Percentiles rank a stretch among this genome's conserved stretches.
phyloP scores from a whole-genome alignment of 1,284 basidiomycete genomes.

The Cystobasidium sp. region DNA sequence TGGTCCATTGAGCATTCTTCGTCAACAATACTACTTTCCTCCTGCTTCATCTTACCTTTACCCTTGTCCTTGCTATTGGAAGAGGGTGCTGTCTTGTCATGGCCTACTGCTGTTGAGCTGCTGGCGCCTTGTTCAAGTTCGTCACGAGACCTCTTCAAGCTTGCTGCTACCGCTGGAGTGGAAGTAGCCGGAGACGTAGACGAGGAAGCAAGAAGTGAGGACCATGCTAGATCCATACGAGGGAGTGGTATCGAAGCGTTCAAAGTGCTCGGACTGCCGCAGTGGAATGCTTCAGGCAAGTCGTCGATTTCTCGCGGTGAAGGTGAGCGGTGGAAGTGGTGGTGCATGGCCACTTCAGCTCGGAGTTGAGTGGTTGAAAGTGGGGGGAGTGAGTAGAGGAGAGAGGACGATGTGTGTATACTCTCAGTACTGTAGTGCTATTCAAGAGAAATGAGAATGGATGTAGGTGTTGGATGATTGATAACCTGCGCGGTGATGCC shows the following conservation, averaged over 20 bases:
- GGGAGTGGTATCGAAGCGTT: slow-evolving; percentile 1
- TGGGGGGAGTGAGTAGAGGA: neutral
- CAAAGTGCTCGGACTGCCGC: neutral
- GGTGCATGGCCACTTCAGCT: neutral
- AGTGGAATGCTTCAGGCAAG: slow-evolving; percentile 33
- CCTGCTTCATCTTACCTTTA: neutral
- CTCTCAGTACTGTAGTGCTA: neutral
- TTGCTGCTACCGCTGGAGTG: neutral
- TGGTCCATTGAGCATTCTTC: slow-evolving; percentile 11
- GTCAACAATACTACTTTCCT: neutral
- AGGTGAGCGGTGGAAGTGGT: slow-evolving; percentile 25
- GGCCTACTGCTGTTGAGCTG: neutral
- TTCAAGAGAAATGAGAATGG: slow-evolving; percentile 13
- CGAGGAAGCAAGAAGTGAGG: neutral
- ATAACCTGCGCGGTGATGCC: neutral
- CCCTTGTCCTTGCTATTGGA: neutral
- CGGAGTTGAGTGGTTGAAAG: neutral
- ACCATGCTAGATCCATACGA: slow-evolving; percentile 5
- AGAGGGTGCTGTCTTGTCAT: neutral
- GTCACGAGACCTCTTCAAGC: slow-evolving; percentile 27
- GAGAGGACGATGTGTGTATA: neutral
- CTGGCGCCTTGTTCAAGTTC: slow-evolving; percentile 2
- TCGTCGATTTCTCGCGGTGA: slow-evolving; percentile 37
- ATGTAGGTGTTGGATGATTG: neutral
- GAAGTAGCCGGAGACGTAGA: neutral